A percentile compares a stretch with the other conserved stretches of the same genome.
Conservation (phyloP, 257 asterid genomes). For the Henckelia pumila region DNA sequence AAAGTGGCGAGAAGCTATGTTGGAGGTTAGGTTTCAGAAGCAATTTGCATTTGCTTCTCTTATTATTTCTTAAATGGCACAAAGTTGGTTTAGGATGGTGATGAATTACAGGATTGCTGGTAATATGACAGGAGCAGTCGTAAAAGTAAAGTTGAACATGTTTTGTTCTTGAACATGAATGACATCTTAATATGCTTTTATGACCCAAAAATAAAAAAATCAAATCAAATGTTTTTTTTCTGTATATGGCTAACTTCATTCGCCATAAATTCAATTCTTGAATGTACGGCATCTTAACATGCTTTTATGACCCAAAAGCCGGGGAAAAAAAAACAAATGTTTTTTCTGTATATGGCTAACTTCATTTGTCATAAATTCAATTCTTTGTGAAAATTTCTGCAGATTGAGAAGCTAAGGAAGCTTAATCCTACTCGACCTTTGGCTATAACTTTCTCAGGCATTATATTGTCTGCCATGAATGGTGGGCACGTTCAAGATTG, state of each 20-base stretch:
- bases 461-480: slow-evolving; percentile 76
- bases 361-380: not conserved
- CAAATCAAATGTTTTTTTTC: not conserved
- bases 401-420: slow-evolving; percentile 65
- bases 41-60: slow-evolving; percentile 6
- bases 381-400: slow-evolving; percentile 27
- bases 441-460: slow-evolving; percentile 77
- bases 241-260: not conserved
- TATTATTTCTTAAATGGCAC: not conserved
- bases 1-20: slow-evolving; percentile 69
- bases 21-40: slow-evolving; percentile 58
- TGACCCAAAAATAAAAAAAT: not conserved
- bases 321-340: not conserved
- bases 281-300: too few species aligned
- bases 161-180: not conserved
- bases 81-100: slow-evolving; percentile 12
- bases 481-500: slow-evolving; percentile 77
- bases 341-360: not conserved
- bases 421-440: slow-evolving; percentile 55
- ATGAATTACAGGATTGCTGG: not conserved
- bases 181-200: not conserved
- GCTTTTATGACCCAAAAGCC: not conserved
- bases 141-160: not conserved
- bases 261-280: too few species aligned
- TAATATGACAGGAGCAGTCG: not conserved